Percentiles rank a stretch among this genome's conserved stretches.
Conservation (phyloP, 805 yeast genomes). For the Saturnispora mendoncae region DNA sequence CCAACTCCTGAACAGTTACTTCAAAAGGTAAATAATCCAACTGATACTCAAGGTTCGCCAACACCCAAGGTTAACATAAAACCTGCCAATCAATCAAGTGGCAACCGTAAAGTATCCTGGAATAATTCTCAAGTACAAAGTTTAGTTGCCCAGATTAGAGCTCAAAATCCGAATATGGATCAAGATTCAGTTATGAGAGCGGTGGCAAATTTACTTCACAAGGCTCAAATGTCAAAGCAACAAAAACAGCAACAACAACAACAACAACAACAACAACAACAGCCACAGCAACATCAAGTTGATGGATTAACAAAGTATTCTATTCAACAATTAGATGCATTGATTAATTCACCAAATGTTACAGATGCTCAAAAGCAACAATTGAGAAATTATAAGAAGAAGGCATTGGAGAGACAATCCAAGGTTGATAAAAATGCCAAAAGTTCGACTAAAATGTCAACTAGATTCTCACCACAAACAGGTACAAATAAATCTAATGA, state of each 20-base stretch:
- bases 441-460: conserved; percentile 16
- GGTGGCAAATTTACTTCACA: conserved; percentile 57
- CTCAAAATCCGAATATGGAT: conserved; percentile 53
- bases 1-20: conserved; percentile 24
- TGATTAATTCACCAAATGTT: conserved; percentile 30
- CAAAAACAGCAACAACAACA: conserved; percentile 21
- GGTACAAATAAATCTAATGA: conserved; percentile 10
- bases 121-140: conserved; percentile 60
- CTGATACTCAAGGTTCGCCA: conserved; percentile 10
- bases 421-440: conserved; percentile 13
- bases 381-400: conserved; percentile 20
- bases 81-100: conserved; percentile 8
- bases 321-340: conserved; percentile 22
- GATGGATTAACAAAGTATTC: conserved; percentile 14
- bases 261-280: conserved; percentile 12
- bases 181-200: conserved; percentile 58
- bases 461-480: conserved; percentile 26
- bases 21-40: conserved; percentile 7
- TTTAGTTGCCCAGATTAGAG: conserved; percentile 52
- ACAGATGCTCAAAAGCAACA: conserved; percentile 39
- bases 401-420: conserved; percentile 24
- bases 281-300: conserved; percentile 9
- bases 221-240: conserved; percentile 33
- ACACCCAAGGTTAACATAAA: conserved; percentile 7
- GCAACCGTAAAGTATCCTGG: conserved; percentile 27